These are phyloP conservation scores for Colletotrichum liriopes DNA, from an alignment of 2,329 filamentous ascomycete species.

Conservation along the genomic window DNA sequence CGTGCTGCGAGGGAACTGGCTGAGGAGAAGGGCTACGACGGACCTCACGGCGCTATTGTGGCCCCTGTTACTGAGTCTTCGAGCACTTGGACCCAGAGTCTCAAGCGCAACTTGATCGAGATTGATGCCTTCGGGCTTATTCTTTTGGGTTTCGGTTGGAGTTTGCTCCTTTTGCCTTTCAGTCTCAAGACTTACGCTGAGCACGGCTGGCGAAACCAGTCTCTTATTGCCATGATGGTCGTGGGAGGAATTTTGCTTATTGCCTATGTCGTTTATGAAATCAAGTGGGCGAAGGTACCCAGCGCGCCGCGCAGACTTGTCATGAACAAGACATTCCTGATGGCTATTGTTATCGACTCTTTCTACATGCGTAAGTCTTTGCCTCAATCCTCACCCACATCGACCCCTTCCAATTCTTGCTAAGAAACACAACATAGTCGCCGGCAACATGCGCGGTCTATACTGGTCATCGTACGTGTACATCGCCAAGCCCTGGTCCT, in stretches of 20 bases:
- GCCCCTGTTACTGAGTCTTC: constrained; percentile 16
- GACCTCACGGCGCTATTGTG: constrained; percentile 44
- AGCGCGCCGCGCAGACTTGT: constrained; percentile 38
- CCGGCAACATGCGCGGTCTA: constrained; percentile 34
- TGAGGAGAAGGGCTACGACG: constrained; percentile 40
- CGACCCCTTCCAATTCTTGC: background rate
- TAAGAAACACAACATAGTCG: constrained; percentile 15
- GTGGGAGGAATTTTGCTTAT: constrained; percentile 61
- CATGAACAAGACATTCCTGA: constrained; percentile 41
- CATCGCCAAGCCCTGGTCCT: constrained; percentile 39
- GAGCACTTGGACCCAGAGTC: constrained; percentile 18
- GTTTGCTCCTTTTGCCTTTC: constrained; percentile 68
- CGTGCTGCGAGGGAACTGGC: constrained; percentile 41
- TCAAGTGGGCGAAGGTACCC: constrained; percentile 47
- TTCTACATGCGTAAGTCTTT: constrained; percentile 36
- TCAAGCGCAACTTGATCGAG: constrained; percentile 51
- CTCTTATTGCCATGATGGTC: constrained; percentile 60
- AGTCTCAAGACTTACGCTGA: constrained; percentile 55
- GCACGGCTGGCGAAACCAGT: constrained; percentile 61
- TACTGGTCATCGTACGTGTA: constrained; percentile 41
- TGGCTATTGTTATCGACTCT: constrained; percentile 38
- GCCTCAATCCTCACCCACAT: too few relatives aligned
- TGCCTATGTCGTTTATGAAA: constrained; percentile 64
- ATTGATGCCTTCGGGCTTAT: constrained; percentile 57
- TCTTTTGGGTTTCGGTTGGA: constrained; percentile 64